Evolutionary conservation across 805 yeast species (phyloP), one percentile per base, ranked within the genome.

Genomic region (Tetrapisispora fleetii): DNA sequence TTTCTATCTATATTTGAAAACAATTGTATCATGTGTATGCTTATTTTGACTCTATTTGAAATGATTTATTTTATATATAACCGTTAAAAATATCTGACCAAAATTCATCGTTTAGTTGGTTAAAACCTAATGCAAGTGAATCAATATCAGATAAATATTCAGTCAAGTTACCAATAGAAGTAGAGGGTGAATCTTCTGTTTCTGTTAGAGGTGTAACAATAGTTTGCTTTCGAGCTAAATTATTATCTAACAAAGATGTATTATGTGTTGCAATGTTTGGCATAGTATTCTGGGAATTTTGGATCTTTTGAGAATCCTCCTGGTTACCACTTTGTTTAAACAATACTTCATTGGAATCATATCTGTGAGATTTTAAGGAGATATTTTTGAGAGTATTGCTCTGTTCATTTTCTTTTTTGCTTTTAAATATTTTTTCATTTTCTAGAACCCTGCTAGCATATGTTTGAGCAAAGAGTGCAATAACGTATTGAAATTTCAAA

Each of bases 31-130:
- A 32, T 32, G n/a, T 11, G 5, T 6, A 32, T 32, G 35, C 35
- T 4, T 32, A 32, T 32, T 17, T 36, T 36, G 4, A 7, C 35
- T 32, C 10, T 6, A 6, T 11, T 32, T 32, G n/a, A 32, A 32
- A 11, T 4, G 4, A 6, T 32, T 32, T 32, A 7, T 4, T 24
- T 41, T 30, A 41, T 14, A 14, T 18, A 17, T 43, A 36, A 18
- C 27, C 27, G 28, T 27, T 36, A n/a, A 46, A 46, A 37, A 64
- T 51, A 48, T 82, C 85, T 35, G 80, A 72, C 89, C 89, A 83
- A 55, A 83, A 80, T 58, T 83, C 89, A 57, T 82, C 89, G 50
- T 78, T 79, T 35, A 81, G 62, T 10, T 80, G 75, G 68, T 74
- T 72, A 43, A 73, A 74, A 11, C 80, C 77, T 55, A 68, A 67